Percentiles rank a stretch among this genome's conserved stretches.
Evolutionary conservation across 106 monocot genomes (phyloP).

Genomic region (Platanthera zijinensis): DNA sequence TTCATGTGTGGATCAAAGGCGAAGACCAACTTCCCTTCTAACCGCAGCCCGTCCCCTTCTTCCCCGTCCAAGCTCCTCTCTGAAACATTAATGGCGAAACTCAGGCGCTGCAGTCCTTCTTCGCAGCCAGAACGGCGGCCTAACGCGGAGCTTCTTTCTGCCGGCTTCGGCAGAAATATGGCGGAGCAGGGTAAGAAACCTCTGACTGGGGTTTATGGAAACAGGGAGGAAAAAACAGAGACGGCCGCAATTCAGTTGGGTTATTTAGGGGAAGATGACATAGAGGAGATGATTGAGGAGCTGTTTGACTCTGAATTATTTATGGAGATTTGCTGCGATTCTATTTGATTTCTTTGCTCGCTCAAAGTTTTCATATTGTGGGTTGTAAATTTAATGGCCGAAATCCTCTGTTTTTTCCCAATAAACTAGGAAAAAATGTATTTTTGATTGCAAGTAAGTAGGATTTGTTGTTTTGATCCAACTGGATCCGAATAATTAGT

Average conservation of each 20-base stretch:
- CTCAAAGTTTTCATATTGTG: background rate
- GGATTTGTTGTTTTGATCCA: no score
- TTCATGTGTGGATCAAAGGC: slow-evolving; percentile 61
- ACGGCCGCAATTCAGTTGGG: background rate
- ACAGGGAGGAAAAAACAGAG: background rate
- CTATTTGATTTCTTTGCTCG: background rate
- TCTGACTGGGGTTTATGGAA: no score
- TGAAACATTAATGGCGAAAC: slow-evolving; percentile 40
- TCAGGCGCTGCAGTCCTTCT: slow-evolving; percentile 24
- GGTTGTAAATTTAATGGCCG: no score
- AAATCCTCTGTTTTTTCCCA: no score
- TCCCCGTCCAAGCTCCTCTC: slow-evolving; percentile 35
- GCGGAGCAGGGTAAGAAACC: no score
- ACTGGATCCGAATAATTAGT: no score
- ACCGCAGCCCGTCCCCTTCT: slow-evolving; percentile 9
- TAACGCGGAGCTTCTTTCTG: background rate
- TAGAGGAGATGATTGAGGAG: slow-evolving; percentile 87
- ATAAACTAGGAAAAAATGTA: no score
- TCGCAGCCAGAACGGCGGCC: background rate
- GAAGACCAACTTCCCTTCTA: slow-evolving; percentile 53
- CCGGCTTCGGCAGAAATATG: background rate
- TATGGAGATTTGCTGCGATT: background rate
- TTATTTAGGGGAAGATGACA: slow-evolving; percentile 30
- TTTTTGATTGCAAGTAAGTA: no score
- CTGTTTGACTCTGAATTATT: slow-evolving; percentile 10